Percentiles rank a stretch among this genome's conserved stretches.
phyloP scores from a whole-genome alignment of 495 filamentous ascomycete species.

The Pyronema omphalodes region DNA sequence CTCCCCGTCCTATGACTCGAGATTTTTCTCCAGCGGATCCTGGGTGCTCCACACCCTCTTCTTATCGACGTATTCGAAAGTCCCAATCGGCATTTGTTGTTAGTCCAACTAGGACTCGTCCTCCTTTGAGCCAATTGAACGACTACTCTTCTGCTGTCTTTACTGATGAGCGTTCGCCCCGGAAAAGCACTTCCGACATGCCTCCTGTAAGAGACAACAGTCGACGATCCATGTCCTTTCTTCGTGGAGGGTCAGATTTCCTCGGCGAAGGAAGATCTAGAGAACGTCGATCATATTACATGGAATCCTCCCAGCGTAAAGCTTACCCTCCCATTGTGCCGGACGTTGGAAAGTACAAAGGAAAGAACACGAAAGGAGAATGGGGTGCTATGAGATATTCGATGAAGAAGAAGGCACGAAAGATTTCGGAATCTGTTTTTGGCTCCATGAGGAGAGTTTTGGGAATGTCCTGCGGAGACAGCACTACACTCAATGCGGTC shows the following conservation, averaged over 20 bases:
- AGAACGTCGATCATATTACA: constrained; percentile 20
- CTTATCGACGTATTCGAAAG: constrained; percentile 54
- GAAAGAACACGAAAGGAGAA: constrained; percentile 4
- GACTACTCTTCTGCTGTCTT: constrained; percentile 12
- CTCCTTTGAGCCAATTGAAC: constrained; percentile 5
- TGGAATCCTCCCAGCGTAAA: constrained; percentile 12
- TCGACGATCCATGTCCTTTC: constrained; percentile 20
- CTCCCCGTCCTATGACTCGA: constrained; percentile 16
- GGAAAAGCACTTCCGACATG: not conserved
- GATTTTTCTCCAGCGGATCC: constrained; percentile 40
- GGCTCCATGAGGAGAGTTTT: constrained; percentile 19
- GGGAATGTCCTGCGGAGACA: constrained; percentile 2
- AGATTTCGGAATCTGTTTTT: constrained; percentile 20
- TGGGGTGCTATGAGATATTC: constrained; percentile 4
- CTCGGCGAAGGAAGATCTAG: constrained; percentile 17
- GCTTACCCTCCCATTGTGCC: constrained; percentile 13
- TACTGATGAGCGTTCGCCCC: constrained; percentile 9
- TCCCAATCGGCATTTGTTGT: constrained; percentile 51
- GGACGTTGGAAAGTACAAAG: not conserved
- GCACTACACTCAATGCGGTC: not conserved
- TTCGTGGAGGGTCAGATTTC: constrained; percentile 23
- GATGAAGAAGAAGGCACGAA: constrained; percentile 15
- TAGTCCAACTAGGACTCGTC: constrained; percentile 4
- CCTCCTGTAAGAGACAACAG: constrained; percentile 5
- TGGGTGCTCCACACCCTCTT: constrained; percentile 48